Conservation (phyloP, 345 rosid species). For the Rubroshorea leprosula region DNA sequence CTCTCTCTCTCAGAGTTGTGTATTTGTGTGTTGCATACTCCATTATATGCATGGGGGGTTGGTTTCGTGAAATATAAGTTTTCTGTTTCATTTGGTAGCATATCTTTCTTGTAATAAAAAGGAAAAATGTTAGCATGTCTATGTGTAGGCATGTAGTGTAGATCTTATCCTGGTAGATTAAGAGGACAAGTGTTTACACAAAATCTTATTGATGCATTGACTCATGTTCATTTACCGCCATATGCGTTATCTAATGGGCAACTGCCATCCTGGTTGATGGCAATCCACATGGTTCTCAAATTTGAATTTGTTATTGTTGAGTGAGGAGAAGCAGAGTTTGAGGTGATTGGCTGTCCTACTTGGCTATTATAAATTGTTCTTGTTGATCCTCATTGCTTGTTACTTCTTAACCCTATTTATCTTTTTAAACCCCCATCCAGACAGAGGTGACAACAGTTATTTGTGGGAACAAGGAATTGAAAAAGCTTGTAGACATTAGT, state of each 20-base stretch:
- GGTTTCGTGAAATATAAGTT: too few relatives aligned
- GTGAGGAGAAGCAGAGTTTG: background rate
- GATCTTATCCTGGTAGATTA: background rate
- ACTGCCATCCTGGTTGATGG: background rate
- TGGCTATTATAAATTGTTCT: constrained; percentile 5
- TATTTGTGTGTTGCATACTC: background rate
- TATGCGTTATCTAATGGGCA: background rate
- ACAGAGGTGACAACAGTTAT: constrained; percentile 93
- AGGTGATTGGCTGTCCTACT: background rate
- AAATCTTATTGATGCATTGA: background rate
- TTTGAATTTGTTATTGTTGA: background rate
- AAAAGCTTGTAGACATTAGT: constrained; percentile 68
- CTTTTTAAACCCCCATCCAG: constrained; percentile 29
- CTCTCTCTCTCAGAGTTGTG: constrained; percentile 9
- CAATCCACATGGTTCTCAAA: background rate
- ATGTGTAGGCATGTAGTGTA: background rate
- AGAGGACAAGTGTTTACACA: background rate
- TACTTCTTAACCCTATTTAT: background rate
- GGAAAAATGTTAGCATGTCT: too few relatives aligned
- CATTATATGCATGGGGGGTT: background rate
- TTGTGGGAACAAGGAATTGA: constrained; percentile 81
- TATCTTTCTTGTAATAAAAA: too few relatives aligned
- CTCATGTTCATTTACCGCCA: background rate
- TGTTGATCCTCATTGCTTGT: background rate
- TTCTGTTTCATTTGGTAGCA: background rate